Conservation (phyloP, 192 early-diverging fungal species). For the Coemansia sp. region DNA sequence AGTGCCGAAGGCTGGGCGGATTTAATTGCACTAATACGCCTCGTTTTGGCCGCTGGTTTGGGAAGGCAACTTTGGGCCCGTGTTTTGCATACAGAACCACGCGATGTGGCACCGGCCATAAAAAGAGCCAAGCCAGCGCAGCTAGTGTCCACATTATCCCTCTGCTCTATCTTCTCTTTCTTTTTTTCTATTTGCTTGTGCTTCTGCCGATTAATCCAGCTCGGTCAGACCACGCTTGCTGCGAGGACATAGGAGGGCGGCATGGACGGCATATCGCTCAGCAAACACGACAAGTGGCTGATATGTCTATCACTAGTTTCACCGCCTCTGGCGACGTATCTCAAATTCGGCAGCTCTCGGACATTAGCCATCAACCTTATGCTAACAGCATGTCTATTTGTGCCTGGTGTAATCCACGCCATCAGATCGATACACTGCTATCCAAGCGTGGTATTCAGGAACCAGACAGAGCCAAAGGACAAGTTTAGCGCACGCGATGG, state of each 20-base stretch:
- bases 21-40: slow-evolving; percentile 3
- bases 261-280: slow-evolving; percentile 44
- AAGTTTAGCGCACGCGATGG: slow-evolving; percentile 17
- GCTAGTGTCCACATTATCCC: neutral
- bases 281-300: slow-evolving; percentile 37
- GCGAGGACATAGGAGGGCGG: neutral
- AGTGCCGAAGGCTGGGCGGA: slow-evolving; percentile 5
- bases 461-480: slow-evolving; percentile 18
- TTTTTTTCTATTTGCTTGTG: neutral
- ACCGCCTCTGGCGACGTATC: slow-evolving; percentile 37
- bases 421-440: slow-evolving; percentile 38
- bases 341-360: slow-evolving; percentile 46
- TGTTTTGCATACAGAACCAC: neutral
- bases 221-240: neutral
- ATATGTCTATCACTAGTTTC: slow-evolving; percentile 24
- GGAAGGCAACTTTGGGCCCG: neutral
- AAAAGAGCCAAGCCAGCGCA: slow-evolving; percentile 4
- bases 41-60: neutral
- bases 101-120: neutral
- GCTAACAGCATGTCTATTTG: slow-evolving; percentile 32
- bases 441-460: slow-evolving; percentile 43
- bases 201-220: too few relatives aligned
- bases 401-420: slow-evolving; percentile 41
- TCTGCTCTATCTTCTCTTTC: neutral
- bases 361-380: slow-evolving; percentile 38